Evolutionary conservation across 441 rosid species (phyloP), one percentile per base, ranked within the genome.

Genomic region (Theobroma grandiflorum): DNA sequence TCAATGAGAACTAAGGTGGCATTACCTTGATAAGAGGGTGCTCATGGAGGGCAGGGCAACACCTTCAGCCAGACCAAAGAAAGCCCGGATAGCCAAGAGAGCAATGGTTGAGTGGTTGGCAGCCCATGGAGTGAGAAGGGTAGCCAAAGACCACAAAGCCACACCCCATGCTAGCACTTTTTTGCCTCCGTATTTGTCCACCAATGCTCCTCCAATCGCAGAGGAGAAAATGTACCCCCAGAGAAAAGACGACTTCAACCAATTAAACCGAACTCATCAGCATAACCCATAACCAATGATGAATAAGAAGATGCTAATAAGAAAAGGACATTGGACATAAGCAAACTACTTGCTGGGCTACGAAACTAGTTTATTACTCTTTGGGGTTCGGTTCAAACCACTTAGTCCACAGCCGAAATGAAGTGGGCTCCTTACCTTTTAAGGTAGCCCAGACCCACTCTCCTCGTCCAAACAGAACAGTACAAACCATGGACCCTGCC

Each of bases 151-250:
- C 99, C 99, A 95, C n/a, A 97, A 79, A 10, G 88, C 89, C 42
- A 92, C 98, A 8, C 98, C 99, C 95, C 97, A 97, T 26, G 93
- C 94, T 88, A 97, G 50, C 66, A 94, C 98, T 63, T 53, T 80
- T 79, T 97, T 97, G 43, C 99, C 99, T 55, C 98, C 99, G 50
- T 95, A 94, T 71, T 84, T 88, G 88, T 97, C 99, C 2, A 93
- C 97, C 78, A 95, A 49, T 22, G 91, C 91, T 74, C 99, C 99
- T 85, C 99, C 98, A 16, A 92, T 81, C 43, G 91, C 87, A 8
- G 99, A 93, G 59, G 98, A 94, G 78, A 97, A 91, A 49, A 95
- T 92, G 92, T 97, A 97, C 61, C 99, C 99, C 99, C 99, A 97
- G 3, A 97, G 84, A 77, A 97, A 97, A 0, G 99, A 95, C 2